Evolutionary conservation across 1,284 basidiomycete species (phyloP), one percentile per base, ranked within the genome.

Genomic region (Austropuccinia psidii): DNA sequence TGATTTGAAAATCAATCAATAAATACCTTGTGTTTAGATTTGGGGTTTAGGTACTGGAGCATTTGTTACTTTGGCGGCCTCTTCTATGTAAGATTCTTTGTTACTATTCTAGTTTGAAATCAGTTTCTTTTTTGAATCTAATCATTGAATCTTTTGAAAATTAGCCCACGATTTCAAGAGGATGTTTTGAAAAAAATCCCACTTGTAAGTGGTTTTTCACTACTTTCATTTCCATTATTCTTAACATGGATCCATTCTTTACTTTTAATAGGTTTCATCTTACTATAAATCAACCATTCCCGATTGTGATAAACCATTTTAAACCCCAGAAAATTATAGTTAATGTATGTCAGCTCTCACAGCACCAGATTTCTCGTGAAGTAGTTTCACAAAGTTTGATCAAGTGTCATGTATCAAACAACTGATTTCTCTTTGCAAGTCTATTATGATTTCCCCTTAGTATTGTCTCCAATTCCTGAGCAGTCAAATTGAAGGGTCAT

Each of bases 221-320:
- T 11, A 29, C 1, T 27, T 55, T 68, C 1, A n/a, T 41, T 27
- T 57, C 21, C 39, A 4, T 8, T 17, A 52, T 9, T 27, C 9
- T 27, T 9, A 13, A 52, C 24, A 45, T 45, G 11, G n/a, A 11
- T n/a, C 41, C 24, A 15, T 21, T 15, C 9, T 52, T 27, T 21
- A 8, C 24, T 52, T 52, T 31, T 58, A 13, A 11, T 37, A 72
- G 68, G 21, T 72, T 27, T 55, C 68, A 17, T 72, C 57, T 9
- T 72, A 72, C 68, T 72, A 72, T 31, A 57, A 72, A 62, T 61
- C 55, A 2, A 61, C 50, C 35, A 37, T 52, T 45, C 68, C 68
- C 15, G 68, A 72, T 61, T 61, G 57, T 43, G 68, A 72, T 31
- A 72, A 72, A n/a, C 68, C 68, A 1, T 72, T 72, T 41, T 72